These are phyloP conservation scores for Dipteronia sinensis DNA, from an alignment of 345 rosid genomes.

Conservation along the genomic window DNA sequence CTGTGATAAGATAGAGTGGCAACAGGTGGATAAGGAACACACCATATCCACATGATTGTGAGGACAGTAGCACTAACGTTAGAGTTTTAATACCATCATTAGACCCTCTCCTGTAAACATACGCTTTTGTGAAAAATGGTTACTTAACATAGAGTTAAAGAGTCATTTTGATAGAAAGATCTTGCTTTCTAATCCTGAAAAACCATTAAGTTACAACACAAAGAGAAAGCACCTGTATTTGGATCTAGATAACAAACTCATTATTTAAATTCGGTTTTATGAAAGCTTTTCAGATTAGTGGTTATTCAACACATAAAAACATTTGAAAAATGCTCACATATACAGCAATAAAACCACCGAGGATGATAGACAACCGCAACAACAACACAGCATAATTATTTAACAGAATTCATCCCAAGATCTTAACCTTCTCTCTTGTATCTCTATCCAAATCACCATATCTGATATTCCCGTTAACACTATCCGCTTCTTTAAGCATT, in stretches of 20 bases:
- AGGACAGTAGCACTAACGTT: background rate
- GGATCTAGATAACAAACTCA: background rate
- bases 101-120: background rate
- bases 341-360: background rate
- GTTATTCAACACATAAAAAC: constrained; percentile 2
- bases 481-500: constrained; percentile 46
- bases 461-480: constrained; percentile 24
- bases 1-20: background rate
- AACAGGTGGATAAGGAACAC: background rate
- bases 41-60: background rate
- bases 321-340: background rate
- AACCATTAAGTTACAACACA: background rate
- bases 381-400: constrained; percentile 8
- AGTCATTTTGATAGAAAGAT: background rate
- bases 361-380: background rate
- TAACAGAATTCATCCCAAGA: constrained; percentile 26
- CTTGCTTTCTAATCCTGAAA: background rate
- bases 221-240: background rate
- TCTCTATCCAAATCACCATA: constrained; percentile 42
- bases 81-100: background rate
- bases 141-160: background rate
- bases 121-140: background rate
- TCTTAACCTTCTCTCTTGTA: constrained; percentile 57
- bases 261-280: background rate
- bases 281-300: background rate